Evolutionary conservation across 106 monocot species (phyloP).

Genomic region (Apostasia shenzhenica): DNA sequence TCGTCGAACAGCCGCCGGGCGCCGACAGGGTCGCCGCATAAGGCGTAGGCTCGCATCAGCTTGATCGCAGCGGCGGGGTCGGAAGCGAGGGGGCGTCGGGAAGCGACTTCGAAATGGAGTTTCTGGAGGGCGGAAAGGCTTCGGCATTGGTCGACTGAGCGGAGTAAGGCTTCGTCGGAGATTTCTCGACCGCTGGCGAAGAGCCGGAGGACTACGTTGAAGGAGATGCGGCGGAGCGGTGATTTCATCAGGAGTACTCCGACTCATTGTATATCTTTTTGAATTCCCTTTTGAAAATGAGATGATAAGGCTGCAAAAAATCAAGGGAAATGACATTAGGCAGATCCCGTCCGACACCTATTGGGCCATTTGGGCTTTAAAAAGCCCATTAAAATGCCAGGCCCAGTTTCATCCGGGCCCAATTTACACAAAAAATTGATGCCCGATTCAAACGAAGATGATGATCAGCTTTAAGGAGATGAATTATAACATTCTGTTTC

Average conservation of each 20-base stretch:
- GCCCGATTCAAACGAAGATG: no score
- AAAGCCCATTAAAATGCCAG: no score
- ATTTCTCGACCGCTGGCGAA: not conserved
- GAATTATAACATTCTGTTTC: no score
- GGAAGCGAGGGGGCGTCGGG: conserved; percentile 19
- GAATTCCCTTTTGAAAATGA: no score
- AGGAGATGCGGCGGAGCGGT: not conserved
- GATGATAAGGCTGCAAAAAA: no score
- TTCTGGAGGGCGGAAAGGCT: conserved; percentile 22
- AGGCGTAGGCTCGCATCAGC: conserved; percentile 64
- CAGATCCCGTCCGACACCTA: no score
- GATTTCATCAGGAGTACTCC: not conserved
- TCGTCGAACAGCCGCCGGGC: conserved; percentile 65
- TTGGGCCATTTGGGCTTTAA: no score
- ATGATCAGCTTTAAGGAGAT: no score
- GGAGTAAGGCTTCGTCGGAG: conserved; percentile 11
- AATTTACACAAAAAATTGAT: no score
- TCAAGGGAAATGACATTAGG: no score
- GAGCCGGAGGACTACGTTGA: not conserved
- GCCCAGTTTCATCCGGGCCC: no score
- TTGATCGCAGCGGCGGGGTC: conserved; percentile 47
- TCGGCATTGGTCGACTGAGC: conserved; percentile 36
- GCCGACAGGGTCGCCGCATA: conserved; percentile 31
- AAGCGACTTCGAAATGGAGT: conserved; percentile 30
- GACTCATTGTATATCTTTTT: no score